These are phyloP conservation scores for Posidonia australis DNA, from an alignment of 106 monocot genomes.

Conservation along the genomic window DNA sequence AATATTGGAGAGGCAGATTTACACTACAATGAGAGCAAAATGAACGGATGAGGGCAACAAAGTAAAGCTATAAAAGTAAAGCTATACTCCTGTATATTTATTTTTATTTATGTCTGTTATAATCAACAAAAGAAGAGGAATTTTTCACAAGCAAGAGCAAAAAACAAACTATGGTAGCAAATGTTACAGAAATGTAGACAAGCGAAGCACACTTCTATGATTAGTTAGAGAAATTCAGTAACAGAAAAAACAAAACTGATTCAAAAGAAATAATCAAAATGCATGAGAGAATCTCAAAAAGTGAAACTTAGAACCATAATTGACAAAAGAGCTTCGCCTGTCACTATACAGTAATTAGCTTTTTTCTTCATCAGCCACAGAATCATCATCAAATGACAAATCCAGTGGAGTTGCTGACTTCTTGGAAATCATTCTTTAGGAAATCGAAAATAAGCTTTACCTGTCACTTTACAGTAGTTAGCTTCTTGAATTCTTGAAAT, in stretches of 20 bases:
- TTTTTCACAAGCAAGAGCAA: not conserved
- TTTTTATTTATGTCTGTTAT: not conserved
- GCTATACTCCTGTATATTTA: not conserved
- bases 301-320: too few relatives aligned
- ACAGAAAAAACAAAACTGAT: not conserved
- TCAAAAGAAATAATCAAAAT: not conserved
- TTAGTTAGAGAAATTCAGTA: not conserved
- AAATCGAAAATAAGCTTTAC: constrained; percentile 94
- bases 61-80: too few relatives aligned
- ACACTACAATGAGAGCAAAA: constrained; percentile 64
- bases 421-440: constrained; percentile 77
- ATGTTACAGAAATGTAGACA: constrained; percentile 90
- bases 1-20: constrained; percentile 98
- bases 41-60: constrained; percentile 3
- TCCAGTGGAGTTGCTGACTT: constrained; percentile 88
- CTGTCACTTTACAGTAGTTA: constrained; percentile 14
- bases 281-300: too few relatives aligned
- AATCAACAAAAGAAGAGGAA: constrained; percentile 11
- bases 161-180: constrained; percentile 84
- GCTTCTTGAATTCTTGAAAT: too few relatives aligned
- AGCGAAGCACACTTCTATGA: constrained; percentile 28
- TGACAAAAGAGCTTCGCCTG: too few relatives aligned
- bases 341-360: too few relatives aligned
- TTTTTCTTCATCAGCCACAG: constrained; percentile 98
- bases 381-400: constrained; percentile 90